A percentile compares a stretch with the other conserved stretches of the same genome.
Conservation (phyloP, 2,329 filamentous ascomycete genomes). For the Colletotrichum sp. region DNA sequence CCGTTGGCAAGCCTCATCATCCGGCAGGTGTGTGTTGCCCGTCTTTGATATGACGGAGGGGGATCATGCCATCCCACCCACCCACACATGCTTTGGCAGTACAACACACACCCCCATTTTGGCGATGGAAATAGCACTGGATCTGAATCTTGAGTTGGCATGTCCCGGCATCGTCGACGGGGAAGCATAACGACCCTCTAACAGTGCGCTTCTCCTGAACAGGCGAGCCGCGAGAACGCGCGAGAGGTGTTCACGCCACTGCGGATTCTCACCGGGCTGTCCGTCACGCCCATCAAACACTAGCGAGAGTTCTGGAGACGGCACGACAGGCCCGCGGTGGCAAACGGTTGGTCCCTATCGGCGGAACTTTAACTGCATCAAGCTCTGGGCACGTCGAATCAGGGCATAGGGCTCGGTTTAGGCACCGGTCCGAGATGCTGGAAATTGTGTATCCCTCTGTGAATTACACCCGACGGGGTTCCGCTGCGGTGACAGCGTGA, state of each 20-base stretch:
- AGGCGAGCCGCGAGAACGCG: background rate
- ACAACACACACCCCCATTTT: background rate
- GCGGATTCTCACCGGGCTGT: conserved; percentile 15
- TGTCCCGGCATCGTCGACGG: background rate
- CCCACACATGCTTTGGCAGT: background rate
- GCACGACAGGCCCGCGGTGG: background rate
- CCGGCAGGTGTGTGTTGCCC: background rate
- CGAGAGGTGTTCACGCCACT: background rate
- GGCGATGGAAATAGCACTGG: background rate
- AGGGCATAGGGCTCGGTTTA: background rate
- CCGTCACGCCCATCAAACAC: background rate
- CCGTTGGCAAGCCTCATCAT: background rate
- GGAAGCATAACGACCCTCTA: background rate
- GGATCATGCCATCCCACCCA: background rate
- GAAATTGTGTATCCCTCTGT: background rate
- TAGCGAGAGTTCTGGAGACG: background rate
- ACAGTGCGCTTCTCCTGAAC: background rate
- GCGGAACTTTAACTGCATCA: conserved; percentile 3
- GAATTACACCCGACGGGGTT: background rate
- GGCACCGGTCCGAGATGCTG: background rate
- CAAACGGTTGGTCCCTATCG: background rate
- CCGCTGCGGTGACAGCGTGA: background rate
- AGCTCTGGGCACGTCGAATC: background rate
- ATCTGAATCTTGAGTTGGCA: background rate
- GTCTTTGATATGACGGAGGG: background rate